phyloP scores from a whole-genome alignment of 805 yeast genomes.

The Candida ponderosae region DNA sequence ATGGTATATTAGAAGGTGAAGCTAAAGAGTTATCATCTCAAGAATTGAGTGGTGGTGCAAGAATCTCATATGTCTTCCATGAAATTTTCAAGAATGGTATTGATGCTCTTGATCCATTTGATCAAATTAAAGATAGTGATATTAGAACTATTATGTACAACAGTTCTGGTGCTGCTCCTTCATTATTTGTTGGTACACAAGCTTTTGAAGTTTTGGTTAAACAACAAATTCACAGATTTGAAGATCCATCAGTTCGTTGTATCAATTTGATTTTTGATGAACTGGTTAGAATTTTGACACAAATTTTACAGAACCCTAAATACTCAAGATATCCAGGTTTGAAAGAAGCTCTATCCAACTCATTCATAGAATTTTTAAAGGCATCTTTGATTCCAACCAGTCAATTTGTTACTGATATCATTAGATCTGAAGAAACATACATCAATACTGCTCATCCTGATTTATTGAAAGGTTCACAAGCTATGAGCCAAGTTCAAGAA shows the following conservation, averaged over 20 bases:
- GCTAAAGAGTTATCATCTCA: slow-evolving; percentile 80
- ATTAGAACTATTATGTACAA: slow-evolving; percentile 96
- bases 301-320: slow-evolving; percentile 72
- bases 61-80: slow-evolving; percentile 94
- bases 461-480: slow-evolving; percentile 87
- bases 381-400: slow-evolving; percentile 79
- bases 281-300: slow-evolving; percentile 81
- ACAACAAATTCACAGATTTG: slow-evolving; percentile 89
- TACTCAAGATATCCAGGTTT: slow-evolving; percentile 86
- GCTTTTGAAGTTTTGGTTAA: slow-evolving; percentile 94
- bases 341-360: slow-evolving; percentile 77
- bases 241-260: slow-evolving; percentile 87
- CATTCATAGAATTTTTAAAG: slow-evolving; percentile 73
- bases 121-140: slow-evolving; percentile 91
- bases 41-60: slow-evolving; percentile 96
- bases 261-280: slow-evolving; percentile 90
- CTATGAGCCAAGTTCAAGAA: slow-evolving; percentile 87
- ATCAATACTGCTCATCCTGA: slow-evolving; percentile 98
- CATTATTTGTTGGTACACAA: slow-evolving; percentile 92
- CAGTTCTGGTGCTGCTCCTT: slow-evolving; percentile 94
- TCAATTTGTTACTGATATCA: slow-evolving; percentile 75
- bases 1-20: slow-evolving; percentile 87
- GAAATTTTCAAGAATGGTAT: slow-evolving; percentile 93
- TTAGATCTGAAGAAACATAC: slow-evolving; percentile 83
- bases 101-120: slow-evolving; percentile 89